Percentiles rank a stretch among this genome's conserved stretches.
phyloP scores from a whole-genome alignment of 805 yeast genomes.

The Jamesozyma gamospora region DNA sequence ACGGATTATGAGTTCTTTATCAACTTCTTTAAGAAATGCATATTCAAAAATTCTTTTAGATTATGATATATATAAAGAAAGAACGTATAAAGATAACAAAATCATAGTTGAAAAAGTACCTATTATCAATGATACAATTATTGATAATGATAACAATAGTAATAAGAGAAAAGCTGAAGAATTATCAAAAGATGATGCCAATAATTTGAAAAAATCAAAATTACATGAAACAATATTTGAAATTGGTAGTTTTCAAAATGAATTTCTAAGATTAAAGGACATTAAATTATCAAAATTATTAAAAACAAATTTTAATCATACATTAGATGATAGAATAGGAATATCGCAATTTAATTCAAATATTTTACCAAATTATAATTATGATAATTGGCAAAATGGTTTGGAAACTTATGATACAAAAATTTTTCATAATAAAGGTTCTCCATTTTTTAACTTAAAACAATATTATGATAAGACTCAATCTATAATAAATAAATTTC shows the following conservation, averaged over 20 bases:
- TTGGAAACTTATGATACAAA: slow-evolving; percentile 33
- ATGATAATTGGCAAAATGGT: slow-evolving; percentile 36
- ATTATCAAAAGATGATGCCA: not conserved
- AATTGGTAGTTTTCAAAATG: slow-evolving; percentile 30
- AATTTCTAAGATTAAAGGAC: slow-evolving; percentile 38
- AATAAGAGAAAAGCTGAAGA: not conserved
- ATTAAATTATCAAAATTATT: slow-evolving; percentile 23
- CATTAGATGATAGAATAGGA: slow-evolving; percentile 36
- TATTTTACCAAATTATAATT: slow-evolving; percentile 35
- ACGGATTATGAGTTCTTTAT: slow-evolving; percentile 58
- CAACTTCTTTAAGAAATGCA: slow-evolving; percentile 54
- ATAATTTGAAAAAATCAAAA: not conserved
- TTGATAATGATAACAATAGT: not conserved
- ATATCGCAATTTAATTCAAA: slow-evolving; percentile 28
- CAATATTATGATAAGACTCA: slow-evolving; percentile 51
- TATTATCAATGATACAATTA: not conserved
- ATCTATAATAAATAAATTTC: slow-evolving; percentile 30
- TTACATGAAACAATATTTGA: slow-evolving; percentile 8
- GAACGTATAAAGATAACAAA: not conserved
- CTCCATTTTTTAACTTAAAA: slow-evolving; percentile 44
- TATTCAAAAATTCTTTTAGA: slow-evolving; percentile 38
- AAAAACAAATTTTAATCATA: slow-evolving; percentile 38
- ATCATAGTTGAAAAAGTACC: not conserved
- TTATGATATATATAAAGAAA: slow-evolving; percentile 17
- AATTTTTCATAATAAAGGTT: slow-evolving; percentile 31